phyloP scores from a whole-genome alignment of 2,329 filamentous ascomycete species.

The Pyrenophora graminea region DNA sequence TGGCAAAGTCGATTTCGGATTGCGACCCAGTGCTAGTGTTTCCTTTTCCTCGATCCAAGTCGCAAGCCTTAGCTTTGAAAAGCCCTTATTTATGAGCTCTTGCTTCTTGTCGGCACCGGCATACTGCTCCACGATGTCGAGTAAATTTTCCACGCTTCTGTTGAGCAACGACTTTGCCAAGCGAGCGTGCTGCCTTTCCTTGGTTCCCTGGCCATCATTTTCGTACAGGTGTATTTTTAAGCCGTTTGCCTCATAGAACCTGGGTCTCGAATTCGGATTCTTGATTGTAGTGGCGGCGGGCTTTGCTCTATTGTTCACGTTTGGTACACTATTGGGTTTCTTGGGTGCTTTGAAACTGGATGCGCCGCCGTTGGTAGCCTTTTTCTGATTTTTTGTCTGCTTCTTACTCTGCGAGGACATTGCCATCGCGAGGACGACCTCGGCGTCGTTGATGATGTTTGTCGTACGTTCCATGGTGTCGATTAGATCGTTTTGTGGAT shows the following conservation, averaged over 20 bases:
- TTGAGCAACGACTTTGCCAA: conserved; percentile 6
- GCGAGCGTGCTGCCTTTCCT: conserved; percentile 16
- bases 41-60: conserved; percentile 29
- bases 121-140: conserved; percentile 20
- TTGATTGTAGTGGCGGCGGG: not conserved
- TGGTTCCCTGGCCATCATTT: conserved; percentile 4
- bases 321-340: not conserved
- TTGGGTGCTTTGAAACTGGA: not conserved
- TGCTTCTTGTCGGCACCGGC: conserved; percentile 12
- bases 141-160: conserved; percentile 9
- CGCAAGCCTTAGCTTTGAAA: conserved; percentile 15
- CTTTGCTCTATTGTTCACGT: not conserved
- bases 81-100: conserved; percentile 10
- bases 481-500: not conserved
- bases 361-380: not conserved
- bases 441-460: conserved; percentile 7
- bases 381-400: conserved; percentile 1
- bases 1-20: conserved; percentile 11
- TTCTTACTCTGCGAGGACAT: conserved; percentile 1
- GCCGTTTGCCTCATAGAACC: conserved; percentile 17
- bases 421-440: conserved; percentile 2
- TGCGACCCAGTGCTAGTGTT: conserved; percentile 21
- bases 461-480: conserved; percentile 1
- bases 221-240: conserved; percentile 16
- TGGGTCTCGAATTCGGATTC: not conserved